A percentile compares a stretch with the other conserved stretches of the same genome.
Conservation (phyloP, 176 grass and related monocot genomes). For the Zizania latifolia region DNA sequence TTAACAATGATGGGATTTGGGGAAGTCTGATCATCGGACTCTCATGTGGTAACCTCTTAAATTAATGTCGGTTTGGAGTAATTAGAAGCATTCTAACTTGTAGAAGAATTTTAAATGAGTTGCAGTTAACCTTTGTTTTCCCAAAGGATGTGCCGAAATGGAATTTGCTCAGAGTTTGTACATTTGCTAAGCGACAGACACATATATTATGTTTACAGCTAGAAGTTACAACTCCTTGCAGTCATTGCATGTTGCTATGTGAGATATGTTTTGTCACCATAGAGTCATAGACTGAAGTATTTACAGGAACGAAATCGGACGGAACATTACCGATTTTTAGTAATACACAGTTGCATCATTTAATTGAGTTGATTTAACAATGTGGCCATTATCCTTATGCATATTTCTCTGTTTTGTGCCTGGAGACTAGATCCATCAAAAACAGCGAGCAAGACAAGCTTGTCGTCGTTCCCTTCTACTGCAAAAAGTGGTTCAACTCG, state of each 20-base stretch:
- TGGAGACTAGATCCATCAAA: constrained; percentile 43
- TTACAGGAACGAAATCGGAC: not conserved
- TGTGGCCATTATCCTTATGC: not conserved
- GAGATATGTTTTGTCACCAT: not conserved
- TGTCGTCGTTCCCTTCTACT: constrained; percentile 35
- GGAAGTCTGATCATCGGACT: not conserved
- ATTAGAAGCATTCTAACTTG: not conserved
- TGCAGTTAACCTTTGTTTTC: not conserved
- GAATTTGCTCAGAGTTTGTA: not conserved
- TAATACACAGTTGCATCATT: not conserved
- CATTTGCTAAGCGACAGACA: not conserved
- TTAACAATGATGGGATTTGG: not conserved
- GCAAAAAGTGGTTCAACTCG: constrained; percentile 28
- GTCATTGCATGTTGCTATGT: not conserved
- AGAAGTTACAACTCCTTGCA: not conserved
- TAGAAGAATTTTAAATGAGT: not conserved
- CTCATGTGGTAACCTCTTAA: not conserved
- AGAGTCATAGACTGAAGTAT: not conserved
- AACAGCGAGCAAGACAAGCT: constrained; percentile 45
- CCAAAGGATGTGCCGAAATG: not conserved
- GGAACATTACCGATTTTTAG: not conserved
- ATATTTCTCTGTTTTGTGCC: constrained; percentile 16
- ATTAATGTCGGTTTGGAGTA: not conserved
- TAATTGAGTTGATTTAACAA: not conserved
- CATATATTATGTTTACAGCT: not conserved